Conservation (phyloP, 345 rosid species). For the Diplotaxis tenuifolia region DNA sequence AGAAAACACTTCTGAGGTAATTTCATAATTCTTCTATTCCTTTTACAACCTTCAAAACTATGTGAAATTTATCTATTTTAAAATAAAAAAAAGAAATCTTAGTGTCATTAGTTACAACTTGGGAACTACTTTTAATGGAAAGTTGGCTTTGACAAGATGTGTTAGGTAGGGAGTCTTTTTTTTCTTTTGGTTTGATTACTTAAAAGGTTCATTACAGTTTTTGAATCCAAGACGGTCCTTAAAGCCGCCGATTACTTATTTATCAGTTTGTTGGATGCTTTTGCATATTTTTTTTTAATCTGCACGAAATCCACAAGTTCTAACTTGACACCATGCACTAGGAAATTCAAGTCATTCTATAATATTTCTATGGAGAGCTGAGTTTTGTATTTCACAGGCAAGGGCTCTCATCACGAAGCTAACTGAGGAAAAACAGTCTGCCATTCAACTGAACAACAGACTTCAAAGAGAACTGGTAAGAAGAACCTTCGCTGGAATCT, state of each 20-base stretch:
- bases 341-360: constrained; percentile 1
- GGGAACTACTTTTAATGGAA: constrained; percentile 12
- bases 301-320: background rate
- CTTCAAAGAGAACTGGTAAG: constrained; percentile 75
- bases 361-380: background rate
- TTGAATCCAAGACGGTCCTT: background rate
- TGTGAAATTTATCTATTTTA: no score
- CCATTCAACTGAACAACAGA: constrained; percentile 50
- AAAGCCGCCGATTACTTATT: background rate
- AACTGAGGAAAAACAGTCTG: constrained; percentile 56
- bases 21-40: background rate
- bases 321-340: background rate
- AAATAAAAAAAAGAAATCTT: no score
- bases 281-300: background rate
- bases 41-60: background rate
- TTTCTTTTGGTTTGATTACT: constrained; percentile 2
- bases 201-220: background rate
- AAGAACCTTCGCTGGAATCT: constrained; percentile 17
- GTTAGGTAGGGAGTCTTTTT: constrained; percentile 14
- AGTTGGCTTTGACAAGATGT: constrained; percentile 10
- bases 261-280: background rate
- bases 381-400: constrained; percentile 42
- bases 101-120: background rate
- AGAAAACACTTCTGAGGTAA: constrained; percentile 50
- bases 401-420: constrained; percentile 55